A percentile compares a stretch with the other conserved stretches of the same genome.
These are phyloP conservation scores for Triglochin maritima DNA, from an alignment of 106 monocot species.

Conservation along the genomic window DNA sequence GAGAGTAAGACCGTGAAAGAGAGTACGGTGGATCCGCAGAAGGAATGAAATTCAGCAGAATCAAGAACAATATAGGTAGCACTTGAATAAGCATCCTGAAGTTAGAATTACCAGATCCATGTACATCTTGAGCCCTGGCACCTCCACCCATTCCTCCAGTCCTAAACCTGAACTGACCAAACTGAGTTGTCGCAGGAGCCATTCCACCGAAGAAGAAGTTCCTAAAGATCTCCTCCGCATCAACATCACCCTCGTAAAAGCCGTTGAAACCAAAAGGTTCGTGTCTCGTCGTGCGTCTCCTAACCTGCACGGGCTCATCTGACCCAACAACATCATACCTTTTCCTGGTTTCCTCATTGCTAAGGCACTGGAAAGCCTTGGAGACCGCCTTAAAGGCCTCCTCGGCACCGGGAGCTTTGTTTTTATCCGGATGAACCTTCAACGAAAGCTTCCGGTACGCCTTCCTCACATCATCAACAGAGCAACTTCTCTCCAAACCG, in stretches of 20 bases:
- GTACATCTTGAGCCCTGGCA: slow-evolving; percentile 20
- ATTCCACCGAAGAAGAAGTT: slow-evolving; percentile 85
- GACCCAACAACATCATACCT: slow-evolving; percentile 83
- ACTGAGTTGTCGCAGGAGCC: slow-evolving; percentile 36
- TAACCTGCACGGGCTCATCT: slow-evolving; percentile 37
- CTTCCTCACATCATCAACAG: slow-evolving; percentile 83
- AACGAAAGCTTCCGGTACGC: slow-evolving; percentile 82
- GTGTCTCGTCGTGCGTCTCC: slow-evolving; percentile 21
- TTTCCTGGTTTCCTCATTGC: slow-evolving; percentile 63
- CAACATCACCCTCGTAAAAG: slow-evolving; percentile 70
- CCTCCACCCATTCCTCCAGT: slow-evolving; percentile 45
- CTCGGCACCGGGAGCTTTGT: slow-evolving; percentile 87
- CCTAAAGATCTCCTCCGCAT: slow-evolving; percentile 94
- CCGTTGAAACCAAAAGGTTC: slow-evolving; percentile 40
- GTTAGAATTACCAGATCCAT: slow-evolving; percentile 29
- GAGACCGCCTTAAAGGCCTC: slow-evolving; percentile 94
- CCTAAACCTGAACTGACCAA: slow-evolving; percentile 62
- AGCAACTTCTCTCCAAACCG: slow-evolving; percentile 53
- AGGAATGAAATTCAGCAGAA: slow-evolving; percentile 74
- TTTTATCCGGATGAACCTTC: slow-evolving; percentile 96
- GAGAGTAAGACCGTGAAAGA: slow-evolving; percentile 39
- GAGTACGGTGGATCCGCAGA: slow-evolving; percentile 61
- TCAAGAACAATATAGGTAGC: slow-evolving; percentile 58
- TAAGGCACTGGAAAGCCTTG: slow-evolving; percentile 93
- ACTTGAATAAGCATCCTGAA: slow-evolving; percentile 55